phyloP scores from a whole-genome alignment of 257 asterid species.

The Nicotiana sylvestris region DNA sequence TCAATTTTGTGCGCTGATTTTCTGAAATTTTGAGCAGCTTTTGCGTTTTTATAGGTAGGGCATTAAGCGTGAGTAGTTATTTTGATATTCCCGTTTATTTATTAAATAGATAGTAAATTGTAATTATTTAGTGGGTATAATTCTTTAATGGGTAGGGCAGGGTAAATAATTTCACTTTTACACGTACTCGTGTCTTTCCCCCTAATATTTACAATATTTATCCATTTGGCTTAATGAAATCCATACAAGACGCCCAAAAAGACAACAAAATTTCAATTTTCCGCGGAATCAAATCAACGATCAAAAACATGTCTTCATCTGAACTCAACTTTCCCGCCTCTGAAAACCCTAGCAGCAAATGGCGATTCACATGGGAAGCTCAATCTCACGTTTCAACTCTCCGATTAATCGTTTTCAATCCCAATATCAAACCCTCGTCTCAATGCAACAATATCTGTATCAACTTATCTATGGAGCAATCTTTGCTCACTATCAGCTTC shows the following conservation, averaged over 20 bases:
- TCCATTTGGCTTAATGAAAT: background rate
- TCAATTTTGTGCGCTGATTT: too few relatives aligned
- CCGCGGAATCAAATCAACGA: slow-evolving; percentile 6
- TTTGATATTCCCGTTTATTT: too few relatives aligned
- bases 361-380: slow-evolving; percentile 68
- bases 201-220: too few relatives aligned
- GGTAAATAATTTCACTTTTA: too few relatives aligned
- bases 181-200: too few relatives aligned
- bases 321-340: slow-evolving; percentile 25
- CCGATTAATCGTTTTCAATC: slow-evolving; percentile 47
- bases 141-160: too few relatives aligned
- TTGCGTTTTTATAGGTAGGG: too few relatives aligned
- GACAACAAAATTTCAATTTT: background rate
- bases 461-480: slow-evolving; percentile 37
- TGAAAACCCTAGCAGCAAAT: slow-evolving; percentile 20
- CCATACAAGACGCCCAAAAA: background rate
- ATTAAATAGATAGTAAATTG: too few relatives aligned
- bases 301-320: slow-evolving; percentile 8
- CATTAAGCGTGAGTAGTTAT: too few relatives aligned
- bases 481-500: slow-evolving; percentile 47
- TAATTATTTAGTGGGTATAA: too few relatives aligned
- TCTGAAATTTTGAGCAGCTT: too few relatives aligned
- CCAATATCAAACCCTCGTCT: slow-evolving; percentile 37
- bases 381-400: slow-evolving; percentile 58
- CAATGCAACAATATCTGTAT: slow-evolving; percentile 43